phyloP scores from a whole-genome alignment of 2,329 filamentous ascomycete species.

The Trichoderma pleuroti region DNA sequence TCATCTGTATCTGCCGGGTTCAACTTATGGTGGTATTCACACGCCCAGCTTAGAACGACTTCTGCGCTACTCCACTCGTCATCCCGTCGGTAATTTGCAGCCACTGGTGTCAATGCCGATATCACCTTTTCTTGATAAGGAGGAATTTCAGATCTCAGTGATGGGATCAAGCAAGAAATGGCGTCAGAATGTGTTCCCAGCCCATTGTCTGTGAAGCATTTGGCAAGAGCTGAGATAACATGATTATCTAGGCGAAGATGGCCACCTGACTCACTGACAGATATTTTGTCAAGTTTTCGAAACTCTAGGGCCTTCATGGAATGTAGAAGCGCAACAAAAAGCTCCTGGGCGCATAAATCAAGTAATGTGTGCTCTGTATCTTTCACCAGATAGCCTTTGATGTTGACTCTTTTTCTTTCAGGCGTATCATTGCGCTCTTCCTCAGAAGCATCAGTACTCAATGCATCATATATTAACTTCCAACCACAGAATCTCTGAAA shows the following conservation, averaged over 20 bases:
- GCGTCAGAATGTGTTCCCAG: not conserved
- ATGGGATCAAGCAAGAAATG: not conserved
- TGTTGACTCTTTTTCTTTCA: not conserved
- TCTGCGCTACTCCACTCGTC: too few relatives aligned
- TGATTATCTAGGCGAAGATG: not conserved
- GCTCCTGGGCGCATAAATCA: not conserved
- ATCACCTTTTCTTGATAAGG: not conserved
- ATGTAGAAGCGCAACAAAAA: not conserved
- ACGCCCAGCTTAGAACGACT: too few relatives aligned
- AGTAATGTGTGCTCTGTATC: not conserved
- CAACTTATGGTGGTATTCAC: too few relatives aligned
- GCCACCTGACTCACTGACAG: not conserved
- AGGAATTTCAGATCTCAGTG: not conserved
- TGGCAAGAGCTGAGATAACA: not conserved
- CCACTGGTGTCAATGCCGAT: not conserved
- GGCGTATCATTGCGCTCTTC: not conserved
- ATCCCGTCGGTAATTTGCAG: not conserved
- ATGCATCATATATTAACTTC: not conserved
- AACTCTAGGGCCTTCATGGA: not conserved
- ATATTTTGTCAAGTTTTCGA: not conserved
- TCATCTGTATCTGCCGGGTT: too few relatives aligned
- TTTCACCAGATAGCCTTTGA: not conserved
- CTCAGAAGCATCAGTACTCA: too few relatives aligned
- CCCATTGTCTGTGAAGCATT: not conserved
- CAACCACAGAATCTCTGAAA: not conserved